These are phyloP conservation scores for Tolypocladium nubicola DNA, from an alignment of 2,329 filamentous ascomycete genomes.

Conservation along the genomic window DNA sequence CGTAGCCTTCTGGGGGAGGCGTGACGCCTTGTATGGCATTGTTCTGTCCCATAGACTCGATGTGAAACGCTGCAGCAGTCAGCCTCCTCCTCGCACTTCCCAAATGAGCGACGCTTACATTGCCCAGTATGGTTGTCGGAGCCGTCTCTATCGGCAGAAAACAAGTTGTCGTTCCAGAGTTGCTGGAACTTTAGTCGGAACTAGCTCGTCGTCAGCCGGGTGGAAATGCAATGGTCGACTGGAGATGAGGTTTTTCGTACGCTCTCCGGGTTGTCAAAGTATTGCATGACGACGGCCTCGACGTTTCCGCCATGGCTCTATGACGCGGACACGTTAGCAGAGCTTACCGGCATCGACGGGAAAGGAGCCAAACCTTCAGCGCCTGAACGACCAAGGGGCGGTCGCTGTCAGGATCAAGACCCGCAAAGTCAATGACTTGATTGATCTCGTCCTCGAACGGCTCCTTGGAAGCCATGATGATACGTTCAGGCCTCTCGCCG, in stretches of 20 bases:
- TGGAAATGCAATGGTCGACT: neutral
- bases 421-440: slow-evolving; percentile 30
- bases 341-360: neutral
- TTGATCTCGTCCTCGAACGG: slow-evolving; percentile 25
- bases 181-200: slow-evolving; percentile 35
- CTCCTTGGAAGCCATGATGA: slow-evolving; percentile 21
- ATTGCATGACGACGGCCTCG: slow-evolving; percentile 40
- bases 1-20: slow-evolving; percentile 28
- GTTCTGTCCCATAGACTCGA: slow-evolving; percentile 40
- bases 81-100: slow-evolving; percentile 5
- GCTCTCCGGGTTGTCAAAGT: slow-evolving; percentile 33
- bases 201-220: slow-evolving; percentile 14
- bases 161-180: slow-evolving; percentile 45
- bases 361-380: slow-evolving; percentile 23
- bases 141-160: slow-evolving; percentile 43
- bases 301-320: slow-evolving; percentile 33
- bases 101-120: slow-evolving; percentile 22
- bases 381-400: slow-evolving; percentile 28
- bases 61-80: slow-evolving; percentile 37
- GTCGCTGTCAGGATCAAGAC: slow-evolving; percentile 24
- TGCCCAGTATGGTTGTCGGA: slow-evolving; percentile 28
- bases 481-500: neutral
- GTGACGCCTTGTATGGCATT: slow-evolving; percentile 32
- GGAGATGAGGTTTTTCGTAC: slow-evolving; percentile 12
- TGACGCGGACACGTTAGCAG: slow-evolving; percentile 1